phyloP scores from a whole-genome alignment of 2,329 filamentous ascomycete species.

The Pseudocercospora fijiensis region DNA sequence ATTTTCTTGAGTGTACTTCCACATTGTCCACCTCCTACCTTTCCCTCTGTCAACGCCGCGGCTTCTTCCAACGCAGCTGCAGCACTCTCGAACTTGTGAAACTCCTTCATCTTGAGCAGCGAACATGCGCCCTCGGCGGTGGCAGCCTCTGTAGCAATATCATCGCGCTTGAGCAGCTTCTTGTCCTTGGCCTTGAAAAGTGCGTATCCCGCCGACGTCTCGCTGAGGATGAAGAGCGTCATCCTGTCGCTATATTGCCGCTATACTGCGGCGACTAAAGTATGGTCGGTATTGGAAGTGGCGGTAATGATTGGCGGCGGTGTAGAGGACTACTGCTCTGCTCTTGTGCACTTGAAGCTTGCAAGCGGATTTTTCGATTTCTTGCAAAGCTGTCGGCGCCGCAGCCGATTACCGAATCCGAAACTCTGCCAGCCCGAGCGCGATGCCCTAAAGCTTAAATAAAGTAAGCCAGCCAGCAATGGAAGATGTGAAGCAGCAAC shows the following conservation, averaged over 20 bases:
- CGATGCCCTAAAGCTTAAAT: not conserved
- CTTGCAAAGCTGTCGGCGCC: not conserved
- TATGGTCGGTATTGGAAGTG: conserved; percentile 9
- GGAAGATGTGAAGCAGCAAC: not conserved
- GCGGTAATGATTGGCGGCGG: conserved; percentile 5
- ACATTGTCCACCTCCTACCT: conserved; percentile 45
- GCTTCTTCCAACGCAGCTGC: conserved; percentile 88
- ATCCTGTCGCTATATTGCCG: conserved; percentile 36
- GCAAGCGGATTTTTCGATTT: not conserved
- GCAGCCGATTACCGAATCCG: not conserved
- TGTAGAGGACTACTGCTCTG: not conserved
- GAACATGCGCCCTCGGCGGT: conserved; percentile 82
- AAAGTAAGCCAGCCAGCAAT: not conserved
- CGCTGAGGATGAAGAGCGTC: conserved; percentile 76
- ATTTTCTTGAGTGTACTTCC: not conserved
- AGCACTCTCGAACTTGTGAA: conserved; percentile 95
- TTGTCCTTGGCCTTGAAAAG: conserved; percentile 98
- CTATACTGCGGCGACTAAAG: conserved; percentile 19
- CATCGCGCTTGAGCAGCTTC: conserved; percentile 89
- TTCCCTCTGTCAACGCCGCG: conserved; percentile 83
- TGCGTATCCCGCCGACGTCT: conserved; percentile 95
- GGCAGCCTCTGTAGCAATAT: conserved; percentile 70
- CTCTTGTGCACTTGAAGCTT: not conserved
- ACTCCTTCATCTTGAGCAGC: conserved; percentile 94
- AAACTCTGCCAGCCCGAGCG: not conserved